Conservation (phyloP, 257 asterid species). For the Solanum clarkiae region DNA sequence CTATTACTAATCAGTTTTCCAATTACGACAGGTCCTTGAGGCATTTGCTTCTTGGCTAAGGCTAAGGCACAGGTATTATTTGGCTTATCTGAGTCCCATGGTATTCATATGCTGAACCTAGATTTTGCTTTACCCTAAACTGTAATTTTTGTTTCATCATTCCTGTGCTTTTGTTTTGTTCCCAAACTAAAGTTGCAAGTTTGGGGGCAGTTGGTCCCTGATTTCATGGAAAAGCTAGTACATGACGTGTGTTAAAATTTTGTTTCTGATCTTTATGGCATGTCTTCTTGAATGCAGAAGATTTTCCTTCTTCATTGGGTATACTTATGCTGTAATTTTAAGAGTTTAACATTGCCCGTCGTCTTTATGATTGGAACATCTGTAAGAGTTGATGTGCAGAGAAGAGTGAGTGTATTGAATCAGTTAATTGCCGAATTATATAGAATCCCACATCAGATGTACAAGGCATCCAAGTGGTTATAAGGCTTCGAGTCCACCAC, state of each 20-base stretch:
- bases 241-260: not conserved
- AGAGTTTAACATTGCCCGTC: not conserved
- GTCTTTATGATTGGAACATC: not conserved
- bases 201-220: not conserved
- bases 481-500: not conserved
- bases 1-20: slow-evolving; percentile 2
- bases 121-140: not conserved
- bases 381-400: not conserved
- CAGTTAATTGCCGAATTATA: not conserved
- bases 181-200: not conserved
- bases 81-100: slow-evolving; percentile 3
- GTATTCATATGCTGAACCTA: not conserved
- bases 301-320: not conserved
- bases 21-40: slow-evolving; percentile 74
- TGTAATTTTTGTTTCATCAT: not conserved
- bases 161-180: not conserved
- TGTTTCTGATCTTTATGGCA: not conserved
- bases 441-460: not conserved
- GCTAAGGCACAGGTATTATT: slow-evolving; percentile 72
- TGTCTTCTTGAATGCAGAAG: not conserved
- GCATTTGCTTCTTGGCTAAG: slow-evolving; percentile 99
- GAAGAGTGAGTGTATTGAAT: not conserved
- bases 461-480: not conserved
- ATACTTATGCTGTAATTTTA: not conserved
- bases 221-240: not conserved